Evolutionary conservation across 2,329 filamentous ascomycete genomes (phyloP).

Genomic region (Zarea fungicola): DNA sequence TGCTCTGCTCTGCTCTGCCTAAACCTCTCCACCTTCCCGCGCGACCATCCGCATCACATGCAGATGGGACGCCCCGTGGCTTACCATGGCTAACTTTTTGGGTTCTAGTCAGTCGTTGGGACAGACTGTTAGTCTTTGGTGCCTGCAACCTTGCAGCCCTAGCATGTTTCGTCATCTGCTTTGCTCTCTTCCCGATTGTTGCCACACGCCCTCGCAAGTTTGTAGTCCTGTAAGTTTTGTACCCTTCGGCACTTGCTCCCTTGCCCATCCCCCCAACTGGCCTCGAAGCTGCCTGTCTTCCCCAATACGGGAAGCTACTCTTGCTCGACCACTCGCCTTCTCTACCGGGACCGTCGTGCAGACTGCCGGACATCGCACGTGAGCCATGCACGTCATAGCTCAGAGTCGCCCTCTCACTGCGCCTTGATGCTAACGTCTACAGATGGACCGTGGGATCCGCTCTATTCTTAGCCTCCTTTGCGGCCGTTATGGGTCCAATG

Average conservation of each 20-base stretch:
- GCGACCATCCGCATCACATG: slow-evolving; percentile 37
- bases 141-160: slow-evolving; percentile 85
- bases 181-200: slow-evolving; percentile 81
- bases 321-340: slow-evolving; percentile 8
- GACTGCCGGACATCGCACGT: not conserved
- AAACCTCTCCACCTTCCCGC: slow-evolving; percentile 17
- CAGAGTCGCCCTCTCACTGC: too few species aligned
- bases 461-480: slow-evolving; percentile 88
- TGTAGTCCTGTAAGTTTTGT: slow-evolving; percentile 80
- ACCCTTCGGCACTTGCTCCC: slow-evolving; percentile 11
- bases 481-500: slow-evolving; percentile 86
- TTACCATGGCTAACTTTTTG: slow-evolving; percentile 32
- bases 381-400: slow-evolving; percentile 22
- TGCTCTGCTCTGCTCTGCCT: slow-evolving; percentile 35
- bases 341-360: not conserved
- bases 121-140: slow-evolving; percentile 85
- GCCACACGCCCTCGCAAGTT: slow-evolving; percentile 84
- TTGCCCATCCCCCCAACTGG: not conserved
- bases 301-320: not conserved
- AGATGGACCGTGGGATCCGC: slow-evolving; percentile 94
- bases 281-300: not conserved
- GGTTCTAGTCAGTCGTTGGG: slow-evolving; percentile 86
- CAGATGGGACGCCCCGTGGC: slow-evolving; percentile 37
- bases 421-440: slow-evolving; percentile 27
- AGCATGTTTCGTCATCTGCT: slow-evolving; percentile 89